Percentiles rank a stretch among this genome's conserved stretches.
Evolutionary conservation across 306 rosid genomes (phyloP).

Genomic region (Vigna unguiculata): DNA sequence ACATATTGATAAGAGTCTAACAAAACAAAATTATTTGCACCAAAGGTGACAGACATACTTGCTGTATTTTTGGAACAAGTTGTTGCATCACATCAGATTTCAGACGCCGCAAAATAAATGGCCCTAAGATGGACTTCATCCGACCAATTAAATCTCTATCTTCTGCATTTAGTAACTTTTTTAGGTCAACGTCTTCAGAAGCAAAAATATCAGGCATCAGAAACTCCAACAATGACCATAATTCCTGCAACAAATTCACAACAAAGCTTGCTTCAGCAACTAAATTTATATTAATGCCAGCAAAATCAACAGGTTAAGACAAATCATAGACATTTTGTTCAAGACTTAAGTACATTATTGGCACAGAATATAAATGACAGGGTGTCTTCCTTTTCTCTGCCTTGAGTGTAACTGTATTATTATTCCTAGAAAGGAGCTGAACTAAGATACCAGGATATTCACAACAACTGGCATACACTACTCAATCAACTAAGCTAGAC

Average conservation of each 20-base stretch:
- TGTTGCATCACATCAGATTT: conserved; percentile 99
- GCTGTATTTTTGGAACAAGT: conserved; percentile 90
- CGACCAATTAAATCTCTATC: conserved; percentile 79
- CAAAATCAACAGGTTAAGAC: conserved; percentile 27
- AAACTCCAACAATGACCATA: conserved; percentile 96
- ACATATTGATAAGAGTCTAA: conserved; percentile 6
- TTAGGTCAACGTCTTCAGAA: conserved; percentile 88
- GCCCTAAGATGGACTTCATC: conserved; percentile 97
- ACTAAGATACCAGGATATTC: no score
- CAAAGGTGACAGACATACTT: conserved; percentile 54
- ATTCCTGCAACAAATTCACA: conserved; percentile 70
- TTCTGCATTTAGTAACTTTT: conserved; percentile 79
- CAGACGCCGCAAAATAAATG: conserved; percentile 90
- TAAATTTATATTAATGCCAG: conserved; percentile 21
- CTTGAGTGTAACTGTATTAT: background rate
- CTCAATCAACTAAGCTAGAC: no score
- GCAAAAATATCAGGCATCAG: conserved; percentile 96
- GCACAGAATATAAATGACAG: conserved; percentile 12
- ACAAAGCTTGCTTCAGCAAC: conserved; percentile 36
- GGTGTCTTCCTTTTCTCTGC: background rate
- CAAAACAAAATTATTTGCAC: conserved; percentile 5
- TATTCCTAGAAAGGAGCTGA: no score
- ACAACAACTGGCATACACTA: no score
- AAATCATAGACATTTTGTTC: conserved; percentile 5
- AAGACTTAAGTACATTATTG: conserved; percentile 32